phyloP scores from a whole-genome alignment of 805 yeast genomes.

The Zygosaccharomyces rouxii region DNA sequence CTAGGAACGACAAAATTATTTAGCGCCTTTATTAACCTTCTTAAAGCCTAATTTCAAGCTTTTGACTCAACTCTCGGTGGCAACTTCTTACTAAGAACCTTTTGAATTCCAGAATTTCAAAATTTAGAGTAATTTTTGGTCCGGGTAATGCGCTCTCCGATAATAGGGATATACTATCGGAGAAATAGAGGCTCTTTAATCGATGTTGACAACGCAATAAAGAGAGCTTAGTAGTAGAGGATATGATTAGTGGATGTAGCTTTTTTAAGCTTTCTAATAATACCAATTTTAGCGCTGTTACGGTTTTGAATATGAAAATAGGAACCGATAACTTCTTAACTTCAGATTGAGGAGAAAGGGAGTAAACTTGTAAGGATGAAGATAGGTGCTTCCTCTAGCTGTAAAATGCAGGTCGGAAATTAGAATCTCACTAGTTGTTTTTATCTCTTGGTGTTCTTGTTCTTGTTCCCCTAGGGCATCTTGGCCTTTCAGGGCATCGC shows the following conservation, averaged over 20 bases:
- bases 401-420: too few species aligned
- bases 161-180: not conserved
- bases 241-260: too few species aligned
- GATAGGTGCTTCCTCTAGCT: too few species aligned
- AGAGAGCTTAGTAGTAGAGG: too few species aligned
- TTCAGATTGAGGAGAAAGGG: too few species aligned
- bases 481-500: not conserved
- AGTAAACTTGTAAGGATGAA: too few species aligned
- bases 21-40: not conserved
- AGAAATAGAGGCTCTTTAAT: not conserved
- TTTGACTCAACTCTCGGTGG: conserved; percentile 1
- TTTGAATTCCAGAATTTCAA: not conserved
- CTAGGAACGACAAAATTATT: not conserved
- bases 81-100: conserved; percentile 4
- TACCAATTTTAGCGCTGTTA: too few species aligned
- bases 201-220: too few species aligned
- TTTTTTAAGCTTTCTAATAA: too few species aligned
- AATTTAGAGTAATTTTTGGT: not conserved
- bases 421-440: too few species aligned
- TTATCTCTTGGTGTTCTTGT: not conserved
- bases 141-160: not conserved
- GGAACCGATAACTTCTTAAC: too few species aligned
- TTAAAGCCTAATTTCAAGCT: not conserved
- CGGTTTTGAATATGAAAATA: too few species aligned
- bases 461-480: not conserved